These are phyloP conservation scores for Terana coerulea DNA, from an alignment of 768 basidiomycete genomes.

Conservation along the genomic window DNA sequence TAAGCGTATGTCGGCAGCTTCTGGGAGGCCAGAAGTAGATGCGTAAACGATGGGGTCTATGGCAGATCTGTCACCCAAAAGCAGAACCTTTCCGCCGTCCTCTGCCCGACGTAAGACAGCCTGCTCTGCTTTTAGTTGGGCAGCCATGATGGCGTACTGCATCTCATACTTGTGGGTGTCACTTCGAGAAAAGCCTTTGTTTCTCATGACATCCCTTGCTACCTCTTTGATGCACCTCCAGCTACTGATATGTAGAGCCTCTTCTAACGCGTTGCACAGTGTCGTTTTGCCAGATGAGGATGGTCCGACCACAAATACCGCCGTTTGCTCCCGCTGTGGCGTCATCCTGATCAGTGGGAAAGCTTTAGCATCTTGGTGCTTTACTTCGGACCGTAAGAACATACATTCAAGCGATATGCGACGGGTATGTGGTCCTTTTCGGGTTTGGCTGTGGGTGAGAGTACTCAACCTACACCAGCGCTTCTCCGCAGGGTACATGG, in stretches of 20 bases:
- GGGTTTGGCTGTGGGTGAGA: no score
- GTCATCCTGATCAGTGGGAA: no score
- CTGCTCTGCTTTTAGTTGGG: constrained; percentile 46
- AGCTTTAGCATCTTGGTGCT: no score
- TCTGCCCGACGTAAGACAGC: constrained; percentile 10
- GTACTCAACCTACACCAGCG: no score
- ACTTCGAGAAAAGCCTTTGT: constrained; percentile 48
- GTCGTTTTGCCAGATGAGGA: constrained; percentile 72
- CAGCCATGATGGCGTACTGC: constrained; percentile 60
- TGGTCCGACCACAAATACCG: constrained; percentile 25
- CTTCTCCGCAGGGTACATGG: neutral
- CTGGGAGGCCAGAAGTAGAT: constrained; percentile 39
- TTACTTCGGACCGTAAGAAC: no score
- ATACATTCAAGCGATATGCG: no score
- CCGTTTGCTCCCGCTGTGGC: neutral
- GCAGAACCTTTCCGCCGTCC: constrained; percentile 15
- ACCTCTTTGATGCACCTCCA: constrained; percentile 52
- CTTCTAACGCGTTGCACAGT: constrained; percentile 49
- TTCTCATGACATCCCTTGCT: constrained; percentile 54
- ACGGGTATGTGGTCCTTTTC: no score
- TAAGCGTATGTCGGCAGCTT: constrained; percentile 32
- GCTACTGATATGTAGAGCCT: constrained; percentile 34
- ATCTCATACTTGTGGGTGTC: constrained; percentile 50
- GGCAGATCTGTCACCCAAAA: constrained; percentile 62
- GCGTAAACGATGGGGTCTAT: constrained; percentile 63